Evolutionary conservation across 371 early-diverging fungal genomes (phyloP), one percentile per base, ranked within the genome.

Genomic region (Funneliformis caledonium): DNA sequence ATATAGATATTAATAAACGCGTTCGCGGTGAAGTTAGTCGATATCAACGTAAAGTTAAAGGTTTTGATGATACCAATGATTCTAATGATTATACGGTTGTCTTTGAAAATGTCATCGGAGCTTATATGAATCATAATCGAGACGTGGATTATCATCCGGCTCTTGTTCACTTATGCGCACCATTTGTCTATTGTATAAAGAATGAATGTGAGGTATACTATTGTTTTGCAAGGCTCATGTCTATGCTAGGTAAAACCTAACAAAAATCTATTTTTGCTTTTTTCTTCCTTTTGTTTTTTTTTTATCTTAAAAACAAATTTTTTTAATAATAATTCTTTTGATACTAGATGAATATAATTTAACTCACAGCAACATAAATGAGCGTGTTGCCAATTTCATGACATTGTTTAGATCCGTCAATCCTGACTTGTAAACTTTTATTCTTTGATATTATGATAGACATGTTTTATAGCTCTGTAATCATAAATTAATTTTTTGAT

Each of bases 11-110:
- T 72, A 89, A 92, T 60, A 96, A 96, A 80, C 93, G 94, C 5
- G 93, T 97, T 48, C 94, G 96, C 48, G 95, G 95, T 72, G 97
- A 97, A 82, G 92, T 94, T 9, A 85, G 88, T 47, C 92, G 97
- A 69, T 97, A 94, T 82, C 88, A 92, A 76, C 89, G 93, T 78
- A 85, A 82, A 77, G 83, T 85, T 62, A 82, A 86, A 45, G 85
- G 85, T 47, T 81, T 82, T 67, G 82, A 85, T 8, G 82, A 82
- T 60, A 81, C 83, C 47, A 82, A 81, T 45, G 65, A 14, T 9
- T 82, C 81, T 16, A 74, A 80, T 43, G 82, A 61, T 11, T 56
- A 84, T 62, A 75, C 52, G 14, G 52, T 80, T 82, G 83, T 88
- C 10, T 93, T 97, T 84, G 97, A 96, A 82, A 91, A 94, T 69